Percentiles rank a stretch among this genome's conserved stretches.
These are phyloP conservation scores for Mycosphaerella arachidis DNA, from an alignment of 2,329 filamentous ascomycete species.

Conservation along the genomic window DNA sequence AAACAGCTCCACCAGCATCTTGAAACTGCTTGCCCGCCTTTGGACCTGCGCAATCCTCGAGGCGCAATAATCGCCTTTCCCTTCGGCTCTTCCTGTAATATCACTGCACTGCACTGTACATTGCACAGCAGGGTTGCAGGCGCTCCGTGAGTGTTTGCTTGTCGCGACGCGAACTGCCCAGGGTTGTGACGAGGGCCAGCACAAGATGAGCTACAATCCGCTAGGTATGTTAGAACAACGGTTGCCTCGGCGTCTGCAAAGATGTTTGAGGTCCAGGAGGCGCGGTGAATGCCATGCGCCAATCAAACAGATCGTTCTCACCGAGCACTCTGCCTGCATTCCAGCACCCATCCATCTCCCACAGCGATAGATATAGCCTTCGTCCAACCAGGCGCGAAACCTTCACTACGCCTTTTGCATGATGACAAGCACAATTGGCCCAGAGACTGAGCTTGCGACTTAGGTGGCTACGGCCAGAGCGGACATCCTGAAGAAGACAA, in stretches of 20 bases:
- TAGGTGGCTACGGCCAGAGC: slow-evolving; percentile 22
- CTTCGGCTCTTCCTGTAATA: background rate
- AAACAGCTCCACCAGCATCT: slow-evolving; percentile 1
- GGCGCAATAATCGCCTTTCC: background rate
- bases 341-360: slow-evolving; percentile 11
- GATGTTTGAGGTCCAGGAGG: slow-evolving; percentile 7
- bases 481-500: slow-evolving; percentile 18
- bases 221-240: slow-evolving; percentile 17
- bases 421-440: background rate
- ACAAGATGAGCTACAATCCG: slow-evolving; percentile 25
- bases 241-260: slow-evolving; percentile 9
- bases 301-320: background rate
- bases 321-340: slow-evolving; percentile 15
- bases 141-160: background rate
- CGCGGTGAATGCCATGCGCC: background rate
- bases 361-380: background rate
- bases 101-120: background rate
- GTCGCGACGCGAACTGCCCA: background rate
- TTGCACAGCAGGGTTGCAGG: background rate
- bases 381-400: background rate
- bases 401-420: slow-evolving; percentile 1
- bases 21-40: slow-evolving; percentile 1
- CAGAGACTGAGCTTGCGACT: slow-evolving; percentile 6
- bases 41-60: slow-evolving; percentile 2
- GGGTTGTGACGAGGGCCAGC: background rate